A percentile compares a stretch with the other conserved stretches of the same genome.
Conservation (phyloP, 106 monocot genomes). For the Dendrobium nobile region DNA sequence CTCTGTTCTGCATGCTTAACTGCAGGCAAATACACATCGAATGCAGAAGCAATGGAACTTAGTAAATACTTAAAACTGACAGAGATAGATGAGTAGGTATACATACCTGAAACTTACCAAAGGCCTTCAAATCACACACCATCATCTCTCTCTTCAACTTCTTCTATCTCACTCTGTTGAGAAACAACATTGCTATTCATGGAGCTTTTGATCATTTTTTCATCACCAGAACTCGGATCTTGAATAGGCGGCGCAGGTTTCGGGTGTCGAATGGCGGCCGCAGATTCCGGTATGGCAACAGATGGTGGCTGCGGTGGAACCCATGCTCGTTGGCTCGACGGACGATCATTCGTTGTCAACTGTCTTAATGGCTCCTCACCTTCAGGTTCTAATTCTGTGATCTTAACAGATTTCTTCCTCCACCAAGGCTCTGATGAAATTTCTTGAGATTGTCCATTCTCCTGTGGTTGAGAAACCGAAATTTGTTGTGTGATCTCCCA, state of each 20-base stretch:
- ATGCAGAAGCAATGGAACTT: too few species aligned
- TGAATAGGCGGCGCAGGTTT: slow-evolving; percentile 21
- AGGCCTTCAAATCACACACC: slow-evolving; percentile 1
- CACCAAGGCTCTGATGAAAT: slow-evolving; percentile 40
- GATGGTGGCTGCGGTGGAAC: slow-evolving; percentile 85
- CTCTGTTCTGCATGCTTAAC: too few species aligned
- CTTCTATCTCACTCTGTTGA: slow-evolving; percentile 22
- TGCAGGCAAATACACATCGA: too few species aligned
- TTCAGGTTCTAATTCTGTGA: slow-evolving; percentile 57
- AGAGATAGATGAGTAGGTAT: too few species aligned
- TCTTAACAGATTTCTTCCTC: slow-evolving; percentile 44
- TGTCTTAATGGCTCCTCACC: slow-evolving; percentile 24
- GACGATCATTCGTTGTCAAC: slow-evolving; percentile 11
- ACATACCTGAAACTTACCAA: too few species aligned
- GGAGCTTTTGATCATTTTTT: background rate
- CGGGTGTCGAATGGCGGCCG: slow-evolving; percentile 68
- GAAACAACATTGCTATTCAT: background rate
- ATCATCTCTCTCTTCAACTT: slow-evolving; percentile 21
- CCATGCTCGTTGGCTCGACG: slow-evolving; percentile 44
- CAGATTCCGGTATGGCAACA: slow-evolving; percentile 76
- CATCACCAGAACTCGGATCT: slow-evolving; percentile 26
- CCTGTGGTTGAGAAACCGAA: slow-evolving; percentile 3
- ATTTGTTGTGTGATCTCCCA: slow-evolving; percentile 27
- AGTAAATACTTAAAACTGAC: too few species aligned
- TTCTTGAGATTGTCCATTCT: slow-evolving; percentile 17